Evolutionary conservation across 2,329 filamentous ascomycete genomes (phyloP).

Genomic region (Graphiopsis chlorocephala): DNA sequence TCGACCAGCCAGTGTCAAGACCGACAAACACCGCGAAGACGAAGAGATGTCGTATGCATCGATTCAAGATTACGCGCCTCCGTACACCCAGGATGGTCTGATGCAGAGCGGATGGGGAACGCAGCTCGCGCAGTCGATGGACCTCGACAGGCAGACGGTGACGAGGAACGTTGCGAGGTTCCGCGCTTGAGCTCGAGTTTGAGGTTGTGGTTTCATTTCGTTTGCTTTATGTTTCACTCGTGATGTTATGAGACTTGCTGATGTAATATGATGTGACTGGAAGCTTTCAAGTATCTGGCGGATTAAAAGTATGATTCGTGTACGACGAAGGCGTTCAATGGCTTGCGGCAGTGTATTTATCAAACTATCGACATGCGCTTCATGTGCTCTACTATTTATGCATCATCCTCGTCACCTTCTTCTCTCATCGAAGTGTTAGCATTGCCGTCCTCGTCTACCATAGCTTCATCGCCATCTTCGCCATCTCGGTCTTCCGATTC

Average conservation of each 20-base stretch:
- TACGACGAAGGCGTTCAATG: not conserved
- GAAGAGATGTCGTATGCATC: not conserved
- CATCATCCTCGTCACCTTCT: slow-evolving; percentile 14
- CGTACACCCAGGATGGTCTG: not conserved
- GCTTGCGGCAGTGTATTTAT: not conserved
- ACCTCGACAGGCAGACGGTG: not conserved
- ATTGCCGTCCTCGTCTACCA: slow-evolving; percentile 23
- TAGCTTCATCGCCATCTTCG: slow-evolving; percentile 25
- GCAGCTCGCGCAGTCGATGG: slow-evolving; percentile 1
- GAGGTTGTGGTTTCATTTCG: not conserved
- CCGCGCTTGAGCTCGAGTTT: not conserved
- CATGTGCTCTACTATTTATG: not conserved
- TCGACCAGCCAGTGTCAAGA: no score
- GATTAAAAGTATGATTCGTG: not conserved
- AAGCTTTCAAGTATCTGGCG: not conserved
- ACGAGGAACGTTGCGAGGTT: not conserved
- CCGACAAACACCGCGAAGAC: not conserved
- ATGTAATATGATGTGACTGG: not conserved
- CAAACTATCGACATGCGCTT: not conserved
- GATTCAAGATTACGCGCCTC: slow-evolving; percentile 9
- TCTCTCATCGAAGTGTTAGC: slow-evolving; percentile 13
- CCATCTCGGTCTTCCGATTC: slow-evolving; percentile 21
- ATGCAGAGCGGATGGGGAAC: not conserved
- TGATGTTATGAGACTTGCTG: not conserved
- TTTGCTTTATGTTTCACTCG: not conserved